Base-by-base conservation (phyloP, 176 grass and related monocot genomes). In the Paspalum notatum region DNA sequence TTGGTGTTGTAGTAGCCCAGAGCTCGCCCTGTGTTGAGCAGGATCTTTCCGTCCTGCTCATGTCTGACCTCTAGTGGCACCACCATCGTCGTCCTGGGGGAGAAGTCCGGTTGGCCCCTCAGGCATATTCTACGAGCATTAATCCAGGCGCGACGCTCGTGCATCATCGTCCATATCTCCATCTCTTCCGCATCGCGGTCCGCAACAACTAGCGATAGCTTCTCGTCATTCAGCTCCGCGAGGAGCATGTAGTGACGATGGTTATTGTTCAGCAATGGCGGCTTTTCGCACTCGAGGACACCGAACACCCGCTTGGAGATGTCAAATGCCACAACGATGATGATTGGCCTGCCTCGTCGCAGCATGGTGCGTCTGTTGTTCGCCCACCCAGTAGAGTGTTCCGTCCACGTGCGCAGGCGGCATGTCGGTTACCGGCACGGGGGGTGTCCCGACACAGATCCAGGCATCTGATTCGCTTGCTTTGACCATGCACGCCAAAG, bases 11-110 rank as follows among this genome's bases (percentile, higher is more conserved):
- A 83, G 48, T 66, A 74, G 10, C 79, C 78, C 16, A 81, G 8
- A 21, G 79, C 52, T 55, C 79, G 65, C 17, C 53, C 79, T 37
- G 78, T 70, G 66, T 24, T 70, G 52, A 81, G 78, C 39, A 81
- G 16, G 52, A 81, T 81, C 78, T 15, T 71, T 40, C 48, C 22
- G 9, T n/a, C 17, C 5, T n/a, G n/a, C n/a, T 32, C 7, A 13
- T 5, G 0, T 12, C 6, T 18, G 9, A 71, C 17, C 22, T 71
- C 78, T 0, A 81, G 5, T 32, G 78, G 78, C 41, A 81, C 22
- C 53, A 71, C 78, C 66, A 47, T 10, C 14, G 1, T 1, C 0
- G 22, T 32, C 43, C 25, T 47, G 6, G 25, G 40, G 0, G 65
- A 80, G 17, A 58, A 70, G 65, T 59, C 10, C 2, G 51, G 78